A percentile compares a stretch with the other conserved stretches of the same genome.
Evolutionary conservation across 2,329 filamentous ascomycete genomes (phyloP).

Genomic region (Scytalidium sp.): DNA sequence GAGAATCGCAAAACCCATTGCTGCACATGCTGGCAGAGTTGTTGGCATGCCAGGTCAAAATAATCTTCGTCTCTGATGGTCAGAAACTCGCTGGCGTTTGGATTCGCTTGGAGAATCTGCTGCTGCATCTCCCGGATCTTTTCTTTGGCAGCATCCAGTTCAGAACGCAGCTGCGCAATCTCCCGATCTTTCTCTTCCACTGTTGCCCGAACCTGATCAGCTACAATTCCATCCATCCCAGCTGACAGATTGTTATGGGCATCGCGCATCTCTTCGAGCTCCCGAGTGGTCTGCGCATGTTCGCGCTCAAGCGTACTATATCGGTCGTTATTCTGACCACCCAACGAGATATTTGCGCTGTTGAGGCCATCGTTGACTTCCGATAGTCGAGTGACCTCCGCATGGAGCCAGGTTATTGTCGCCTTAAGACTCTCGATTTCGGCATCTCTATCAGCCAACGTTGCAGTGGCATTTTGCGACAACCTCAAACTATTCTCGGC

Average conservation of each 20-base stretch:
- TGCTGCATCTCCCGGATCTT: slow-evolving; percentile 55
- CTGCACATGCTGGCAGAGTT: slow-evolving; percentile 92
- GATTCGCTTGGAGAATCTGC: slow-evolving; percentile 56
- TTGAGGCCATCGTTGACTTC: slow-evolving; percentile 80
- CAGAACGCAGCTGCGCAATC: slow-evolving; percentile 71
- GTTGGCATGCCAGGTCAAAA: slow-evolving; percentile 90
- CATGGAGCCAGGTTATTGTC: slow-evolving; percentile 75
- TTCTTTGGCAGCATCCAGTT: slow-evolving; percentile 69
- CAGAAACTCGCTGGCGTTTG: slow-evolving; percentile 70
- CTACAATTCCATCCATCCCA: slow-evolving; percentile 60
- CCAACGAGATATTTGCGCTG: slow-evolving; percentile 74
- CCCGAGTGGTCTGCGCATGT: slow-evolving; percentile 61
- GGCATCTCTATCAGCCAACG: slow-evolving; percentile 76
- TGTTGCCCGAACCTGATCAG: slow-evolving; percentile 58
- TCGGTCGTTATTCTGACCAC: slow-evolving; percentile 70
- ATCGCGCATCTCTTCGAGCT: slow-evolving; percentile 66
- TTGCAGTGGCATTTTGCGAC: slow-evolving; percentile 61
- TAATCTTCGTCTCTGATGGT: slow-evolving; percentile 85
- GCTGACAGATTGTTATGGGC: slow-evolving; percentile 61
- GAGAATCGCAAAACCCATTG: slow-evolving; percentile 98
- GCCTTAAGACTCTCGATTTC: slow-evolving; percentile 82
- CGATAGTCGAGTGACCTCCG: slow-evolving; percentile 75
- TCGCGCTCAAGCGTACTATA: slow-evolving; percentile 66
- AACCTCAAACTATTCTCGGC: slow-evolving; percentile 64
- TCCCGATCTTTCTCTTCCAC: slow-evolving; percentile 82